Conservation (phyloP, 768 basidiomycete genomes). For the Pisolithus orientalis region DNA sequence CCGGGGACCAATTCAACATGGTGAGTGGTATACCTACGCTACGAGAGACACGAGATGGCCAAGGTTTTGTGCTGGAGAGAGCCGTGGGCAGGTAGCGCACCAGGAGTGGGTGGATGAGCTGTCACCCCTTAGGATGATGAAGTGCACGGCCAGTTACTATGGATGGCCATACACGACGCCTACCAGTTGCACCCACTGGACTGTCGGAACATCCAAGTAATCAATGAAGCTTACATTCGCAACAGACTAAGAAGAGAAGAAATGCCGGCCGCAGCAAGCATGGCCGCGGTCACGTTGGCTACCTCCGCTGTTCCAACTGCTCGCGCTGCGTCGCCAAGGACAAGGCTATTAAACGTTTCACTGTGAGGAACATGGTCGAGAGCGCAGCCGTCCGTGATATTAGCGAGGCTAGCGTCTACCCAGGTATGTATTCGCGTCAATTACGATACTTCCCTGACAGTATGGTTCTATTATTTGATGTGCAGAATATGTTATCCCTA, state of each 20-base stretch:
- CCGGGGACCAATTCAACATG: conserved; percentile 19
- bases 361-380: conserved; percentile 99
- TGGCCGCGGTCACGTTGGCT: conserved; percentile 92
- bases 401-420: conserved; percentile 91
- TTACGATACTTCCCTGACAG: background rate
- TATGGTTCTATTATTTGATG: background rate
- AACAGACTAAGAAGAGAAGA: conserved; percentile 98
- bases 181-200: background rate
- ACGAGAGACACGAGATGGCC: background rate
- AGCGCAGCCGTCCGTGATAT: conserved; percentile 97
- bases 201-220: no score
- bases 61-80: background rate
- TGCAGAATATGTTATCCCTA: conserved; percentile 91
- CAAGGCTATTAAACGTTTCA: conserved; percentile 99
- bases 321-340: conserved; percentile 97
- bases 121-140: conserved; percentile 1
- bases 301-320: conserved; percentile 99
- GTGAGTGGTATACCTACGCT: conserved; percentile 16
- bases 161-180: background rate
- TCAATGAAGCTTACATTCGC: conserved; percentile 8
- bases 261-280: conserved; percentile 99
- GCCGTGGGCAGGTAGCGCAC: conserved; percentile 2
- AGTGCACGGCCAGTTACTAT: background rate
- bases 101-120: conserved; percentile 7
- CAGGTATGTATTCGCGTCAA: conserved; percentile 43